Conservation (phyloP, 345 rosid genomes). For the Tarenaya hassleriana region DNA sequence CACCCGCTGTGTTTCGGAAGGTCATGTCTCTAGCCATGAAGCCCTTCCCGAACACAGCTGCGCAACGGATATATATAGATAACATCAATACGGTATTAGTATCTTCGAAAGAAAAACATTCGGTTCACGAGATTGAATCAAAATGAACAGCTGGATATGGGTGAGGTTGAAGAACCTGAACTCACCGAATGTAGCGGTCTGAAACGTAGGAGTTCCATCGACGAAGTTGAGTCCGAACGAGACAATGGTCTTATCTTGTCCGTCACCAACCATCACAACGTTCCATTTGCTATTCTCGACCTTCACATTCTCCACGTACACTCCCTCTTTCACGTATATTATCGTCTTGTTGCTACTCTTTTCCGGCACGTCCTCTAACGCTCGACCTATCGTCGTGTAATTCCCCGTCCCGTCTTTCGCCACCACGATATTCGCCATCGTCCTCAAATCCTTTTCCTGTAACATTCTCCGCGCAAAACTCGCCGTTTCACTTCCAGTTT, state of each 20-base stretch:
- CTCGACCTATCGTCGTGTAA: slow-evolving; percentile 54
- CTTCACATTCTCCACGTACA: slow-evolving; percentile 54
- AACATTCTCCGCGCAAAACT: slow-evolving; percentile 30
- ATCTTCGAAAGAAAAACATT: no score
- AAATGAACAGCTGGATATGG: no score
- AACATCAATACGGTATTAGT: no score
- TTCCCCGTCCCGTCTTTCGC: slow-evolving; percentile 69
- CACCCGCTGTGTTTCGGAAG: slow-evolving; percentile 66
- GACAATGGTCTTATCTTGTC: slow-evolving; percentile 49
- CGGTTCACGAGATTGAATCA: no score
- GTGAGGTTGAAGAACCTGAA: no score
- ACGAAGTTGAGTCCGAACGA: slow-evolving; percentile 51
- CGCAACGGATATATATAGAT: no score
- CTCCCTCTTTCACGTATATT: slow-evolving; percentile 72
- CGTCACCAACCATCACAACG: slow-evolving; percentile 72
- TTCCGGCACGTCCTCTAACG: slow-evolving; percentile 51
- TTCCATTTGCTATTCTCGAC: slow-evolving; percentile 71
- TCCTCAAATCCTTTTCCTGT: slow-evolving; percentile 38
- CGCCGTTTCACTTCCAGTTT: not conserved
- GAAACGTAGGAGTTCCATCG: slow-evolving; percentile 76
- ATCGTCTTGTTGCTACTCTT: slow-evolving; percentile 47
- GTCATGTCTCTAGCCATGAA: slow-evolving; percentile 68
- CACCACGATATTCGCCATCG: slow-evolving; percentile 53
- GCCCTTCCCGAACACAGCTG: slow-evolving; percentile 70
- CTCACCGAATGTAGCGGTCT: slow-evolving; percentile 68